phyloP scores from a whole-genome alignment of 495 filamentous ascomycete genomes.

The Ramalina peruviana region DNA sequence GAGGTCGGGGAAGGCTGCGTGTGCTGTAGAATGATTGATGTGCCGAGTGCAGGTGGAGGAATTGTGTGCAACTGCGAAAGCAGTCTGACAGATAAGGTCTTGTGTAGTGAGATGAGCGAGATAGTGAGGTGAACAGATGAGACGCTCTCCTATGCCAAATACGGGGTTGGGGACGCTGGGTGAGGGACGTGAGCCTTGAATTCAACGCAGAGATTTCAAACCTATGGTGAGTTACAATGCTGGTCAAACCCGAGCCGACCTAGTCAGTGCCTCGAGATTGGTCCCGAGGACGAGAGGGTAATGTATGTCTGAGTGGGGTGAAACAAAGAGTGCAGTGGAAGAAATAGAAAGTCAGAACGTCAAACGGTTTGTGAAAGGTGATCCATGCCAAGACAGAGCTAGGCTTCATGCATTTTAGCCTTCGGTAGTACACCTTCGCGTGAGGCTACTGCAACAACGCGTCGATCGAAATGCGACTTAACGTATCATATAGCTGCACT shows the following conservation, averaged over 20 bases:
- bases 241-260: too few species aligned
- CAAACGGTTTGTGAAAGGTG: too few species aligned
- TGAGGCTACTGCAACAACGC: background rate
- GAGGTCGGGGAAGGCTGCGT: constrained; percentile 14
- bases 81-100: constrained; percentile 4
- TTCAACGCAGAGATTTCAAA: constrained; percentile 5
- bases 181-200: constrained; percentile 6
- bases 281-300: too few species aligned
- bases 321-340: too few species aligned
- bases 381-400: too few species aligned
- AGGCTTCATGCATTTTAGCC: background rate
- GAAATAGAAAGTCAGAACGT: too few species aligned
- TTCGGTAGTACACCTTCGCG: background rate
- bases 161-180: constrained; percentile 4
- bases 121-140: constrained; percentile 5
- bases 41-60: constrained; percentile 8
- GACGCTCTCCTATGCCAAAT: background rate
- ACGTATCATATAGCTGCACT: too few species aligned
- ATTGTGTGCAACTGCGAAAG: constrained; percentile 8
- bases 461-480: background rate
- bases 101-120: constrained; percentile 12
- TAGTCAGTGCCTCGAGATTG: too few species aligned
- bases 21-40: constrained; percentile 1
- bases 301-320: too few species aligned
- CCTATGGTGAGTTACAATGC: background rate